Evolutionary conservation across 2,329 filamentous ascomycete species (phyloP), one percentile per base, ranked within the genome.

Genomic region (Clarireedia paspali): DNA sequence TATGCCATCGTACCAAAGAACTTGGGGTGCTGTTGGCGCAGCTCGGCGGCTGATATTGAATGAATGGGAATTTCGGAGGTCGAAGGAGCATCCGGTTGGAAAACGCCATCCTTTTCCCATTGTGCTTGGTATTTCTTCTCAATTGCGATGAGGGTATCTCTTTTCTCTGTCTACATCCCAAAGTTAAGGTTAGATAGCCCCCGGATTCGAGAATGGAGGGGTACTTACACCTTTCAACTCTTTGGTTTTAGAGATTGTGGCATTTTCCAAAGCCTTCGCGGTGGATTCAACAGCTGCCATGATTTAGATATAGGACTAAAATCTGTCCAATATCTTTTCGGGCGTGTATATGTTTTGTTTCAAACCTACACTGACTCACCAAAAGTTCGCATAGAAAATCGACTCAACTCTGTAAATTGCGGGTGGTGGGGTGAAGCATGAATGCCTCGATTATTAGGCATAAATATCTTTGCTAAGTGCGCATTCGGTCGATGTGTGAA

Each of bases 41-140:
- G 78, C 67, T 94, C 85, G 61, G 82, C 82, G 57, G 88, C 78
- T 50, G 85, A 78, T 65, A 91, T 84, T 59, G 87, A 84, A 67
- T 86, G 80, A 63, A 87, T 83, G 58, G 90, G 88, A 61, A 91
- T 81, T 64, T 96, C 91, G 61, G 80, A 74, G 52, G 84, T 83
- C 20, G 88, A 84, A 36, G 94, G 94, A 24, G 94, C 91, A 72
- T 97, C 78, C 65, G 85, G 80, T 73, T 96, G 81, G 80, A 97
- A 99, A 64, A 96, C 76, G 61, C 80, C 80, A 64, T 83, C 77
- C 57, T 88, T 78, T 67, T 86, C 82, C 90, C 90, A 95, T 81
- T 85, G 78, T 69, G 85, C 76, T 75, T 97, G 92, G 74, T 95
- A 96, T 70, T 91, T 91, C 76, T 94, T 95, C 76, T 97, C 92